Evolutionary conservation across 169 alveolate species (phyloP), one percentile per base, ranked within the genome.

Genomic region (Plasmodium vivax): DNA sequence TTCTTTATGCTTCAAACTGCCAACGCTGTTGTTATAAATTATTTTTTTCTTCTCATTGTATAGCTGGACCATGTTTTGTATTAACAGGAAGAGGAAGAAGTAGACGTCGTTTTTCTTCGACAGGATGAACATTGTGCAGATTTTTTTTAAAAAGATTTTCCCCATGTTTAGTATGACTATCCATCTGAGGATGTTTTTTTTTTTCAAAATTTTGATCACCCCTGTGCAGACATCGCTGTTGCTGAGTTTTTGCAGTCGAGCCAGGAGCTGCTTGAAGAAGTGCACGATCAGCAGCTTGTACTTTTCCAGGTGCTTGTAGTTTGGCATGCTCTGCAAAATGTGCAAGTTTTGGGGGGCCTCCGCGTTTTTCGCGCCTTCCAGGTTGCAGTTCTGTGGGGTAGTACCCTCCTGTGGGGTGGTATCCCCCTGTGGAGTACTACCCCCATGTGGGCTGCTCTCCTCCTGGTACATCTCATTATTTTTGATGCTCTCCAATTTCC

Each of bases 1-100:
- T 72, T 82, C 83, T 30, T 91, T 79, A 14, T 38, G 0, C 32
- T 79, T 51, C 8, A 19, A 5, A n/a, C 58, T 88, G 19, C 77
- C 27, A 58, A 88, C 62, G 27, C 62, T 79, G 62, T 79, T 88
- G 30, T 36, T 62, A 88, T 79, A 79, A 47, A 88, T 23, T 23
- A 58, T 88, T 88, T 54, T 82, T 74, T 82, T 91, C 77, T 73
- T 82, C 56, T 91, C 87, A 91, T 91, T 91, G 47, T 47, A 91
- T 32, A 91, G 83, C 16, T 68, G 85, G 71, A 91, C 71, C 47
- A 91, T 82, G 23, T 91, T 91, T 71, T 82, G 85, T 32, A 91
- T 91, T 71, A 82, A 43, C 75, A 91, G 56, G 74, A 36, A 91
- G 27, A 82, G 58, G 74, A 91, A 73, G 38, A 91, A 91, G 75